phyloP scores from a whole-genome alignment of 345 rosid species.

The Gynandropsis gynandra region DNA sequence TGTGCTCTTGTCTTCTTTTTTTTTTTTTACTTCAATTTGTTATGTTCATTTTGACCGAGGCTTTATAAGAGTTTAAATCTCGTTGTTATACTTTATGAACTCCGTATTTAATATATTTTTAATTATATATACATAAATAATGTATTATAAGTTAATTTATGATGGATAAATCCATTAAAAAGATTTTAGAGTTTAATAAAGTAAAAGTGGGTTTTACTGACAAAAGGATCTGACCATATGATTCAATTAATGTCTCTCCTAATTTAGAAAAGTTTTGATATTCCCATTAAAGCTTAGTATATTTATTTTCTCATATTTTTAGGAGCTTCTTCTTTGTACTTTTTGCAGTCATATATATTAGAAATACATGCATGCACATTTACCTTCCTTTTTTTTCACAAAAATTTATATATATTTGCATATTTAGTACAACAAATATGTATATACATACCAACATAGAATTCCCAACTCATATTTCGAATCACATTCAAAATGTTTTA shows the following conservation, averaged over 20 bases:
- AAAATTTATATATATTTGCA: too few relatives aligned
- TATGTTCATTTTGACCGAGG: neutral
- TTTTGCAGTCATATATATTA: slow-evolving; percentile 21
- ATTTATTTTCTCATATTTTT: slow-evolving; percentile 31
- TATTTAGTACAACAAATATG: too few relatives aligned
- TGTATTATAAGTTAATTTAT: slow-evolving; percentile 1
- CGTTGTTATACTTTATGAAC: too few relatives aligned
- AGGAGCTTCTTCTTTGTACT: slow-evolving; percentile 26
- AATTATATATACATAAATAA: too few relatives aligned
- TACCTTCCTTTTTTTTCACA: slow-evolving; percentile 24
- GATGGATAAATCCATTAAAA: slow-evolving; percentile 9
- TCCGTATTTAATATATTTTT: too few relatives aligned
- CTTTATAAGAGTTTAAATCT: too few relatives aligned
- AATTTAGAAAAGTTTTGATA: slow-evolving; percentile 20
- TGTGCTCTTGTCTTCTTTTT: too few relatives aligned
- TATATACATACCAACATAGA: too few relatives aligned
- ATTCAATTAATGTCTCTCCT: slow-evolving; percentile 33
- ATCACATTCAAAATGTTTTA: too few relatives aligned
- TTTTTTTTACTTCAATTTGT: slow-evolving; percentile 17
- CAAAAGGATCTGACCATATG: slow-evolving; percentile 25
- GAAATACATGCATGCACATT: slow-evolving; percentile 29
- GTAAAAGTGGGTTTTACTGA: slow-evolving; percentile 21
- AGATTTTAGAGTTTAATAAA: slow-evolving; percentile 22
- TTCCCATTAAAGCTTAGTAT: slow-evolving; percentile 23
- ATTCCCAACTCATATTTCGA: too few relatives aligned